phyloP scores from a whole-genome alignment of 805 yeast genomes.

The Trichomonascus vanleenenianus region DNA sequence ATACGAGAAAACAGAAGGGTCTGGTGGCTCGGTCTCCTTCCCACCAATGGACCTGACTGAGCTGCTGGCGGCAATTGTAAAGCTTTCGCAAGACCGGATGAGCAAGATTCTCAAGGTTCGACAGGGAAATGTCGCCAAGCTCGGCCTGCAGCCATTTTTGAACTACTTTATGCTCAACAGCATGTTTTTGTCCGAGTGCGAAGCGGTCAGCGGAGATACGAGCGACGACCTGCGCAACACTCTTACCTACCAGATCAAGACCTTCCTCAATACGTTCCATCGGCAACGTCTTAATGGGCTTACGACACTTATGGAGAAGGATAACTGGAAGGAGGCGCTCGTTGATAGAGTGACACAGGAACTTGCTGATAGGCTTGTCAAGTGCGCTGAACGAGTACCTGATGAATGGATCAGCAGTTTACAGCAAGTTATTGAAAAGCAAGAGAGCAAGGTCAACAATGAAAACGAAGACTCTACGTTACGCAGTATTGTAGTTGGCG shows the following conservation, averaged over 20 bases:
- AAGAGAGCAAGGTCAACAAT: neutral
- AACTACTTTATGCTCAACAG: constrained; percentile 58
- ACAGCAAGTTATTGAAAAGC: constrained; percentile 5
- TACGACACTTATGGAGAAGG: constrained; percentile 49
- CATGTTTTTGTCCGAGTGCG: constrained; percentile 74
- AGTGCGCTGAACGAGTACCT: constrained; percentile 41
- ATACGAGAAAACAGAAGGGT: neutral
- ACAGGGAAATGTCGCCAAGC: constrained; percentile 49
- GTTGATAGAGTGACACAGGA: constrained; percentile 42
- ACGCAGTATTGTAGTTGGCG: constrained; percentile 35
- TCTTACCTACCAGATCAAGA: constrained; percentile 56
- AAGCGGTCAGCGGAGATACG: constrained; percentile 64
- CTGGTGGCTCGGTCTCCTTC: neutral
- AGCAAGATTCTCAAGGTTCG: constrained; percentile 73
- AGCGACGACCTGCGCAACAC: constrained; percentile 57
- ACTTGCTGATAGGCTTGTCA: constrained; percentile 43
- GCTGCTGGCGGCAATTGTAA: constrained; percentile 60
- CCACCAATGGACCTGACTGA: constrained; percentile 53
- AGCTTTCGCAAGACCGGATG: constrained; percentile 64
- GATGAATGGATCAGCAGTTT: constrained; percentile 39
- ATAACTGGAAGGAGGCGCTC: constrained; percentile 74
- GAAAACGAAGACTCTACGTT: neutral
- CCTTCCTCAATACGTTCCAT: constrained; percentile 51
- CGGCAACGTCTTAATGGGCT: constrained; percentile 41
- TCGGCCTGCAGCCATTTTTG: constrained; percentile 54